Evolutionary conservation across 352 stramenopile genomes (phyloP).

Genomic region (Phytophthora capsici): DNA sequence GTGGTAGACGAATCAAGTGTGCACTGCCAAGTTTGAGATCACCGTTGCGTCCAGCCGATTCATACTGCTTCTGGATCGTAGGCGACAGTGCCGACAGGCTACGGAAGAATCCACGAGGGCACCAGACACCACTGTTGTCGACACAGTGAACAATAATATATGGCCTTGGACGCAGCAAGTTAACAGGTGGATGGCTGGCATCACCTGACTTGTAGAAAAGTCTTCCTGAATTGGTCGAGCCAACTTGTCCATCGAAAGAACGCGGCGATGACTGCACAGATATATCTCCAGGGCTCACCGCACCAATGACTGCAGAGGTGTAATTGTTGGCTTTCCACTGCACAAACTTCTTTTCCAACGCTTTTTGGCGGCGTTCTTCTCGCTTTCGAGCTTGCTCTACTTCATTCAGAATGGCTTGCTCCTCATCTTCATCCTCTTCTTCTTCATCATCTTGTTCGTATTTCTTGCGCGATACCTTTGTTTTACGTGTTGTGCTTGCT

Average conservation of each 20-base stretch:
- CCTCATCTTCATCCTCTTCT: constrained; percentile 42
- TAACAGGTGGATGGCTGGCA: constrained; percentile 50
- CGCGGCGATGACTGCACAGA: constrained; percentile 2
- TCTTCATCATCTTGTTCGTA: constrained; percentile 49
- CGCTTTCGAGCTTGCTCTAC: constrained; percentile 46
- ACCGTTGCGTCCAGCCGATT: constrained; percentile 53
- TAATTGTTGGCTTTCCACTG: constrained; percentile 74
- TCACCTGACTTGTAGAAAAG: constrained; percentile 67
- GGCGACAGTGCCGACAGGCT: constrained; percentile 59
- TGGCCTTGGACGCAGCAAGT: constrained; percentile 20
- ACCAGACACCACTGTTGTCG: constrained; percentile 79
- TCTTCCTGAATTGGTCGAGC: constrained; percentile 11
- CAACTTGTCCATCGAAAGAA: constrained; percentile 10
- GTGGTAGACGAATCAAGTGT: constrained; percentile 59
- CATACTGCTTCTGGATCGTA: constrained; percentile 66
- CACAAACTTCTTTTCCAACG: constrained; percentile 55
- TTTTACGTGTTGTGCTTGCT: constrained; percentile 34
- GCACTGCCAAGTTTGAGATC: constrained; percentile 80
- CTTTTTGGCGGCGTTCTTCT: constrained; percentile 50
- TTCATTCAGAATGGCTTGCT: constrained; percentile 44
- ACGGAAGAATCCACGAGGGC: constrained; percentile 76
- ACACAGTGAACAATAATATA: constrained; percentile 80
- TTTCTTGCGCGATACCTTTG: constrained; percentile 33
- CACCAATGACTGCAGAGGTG: constrained; percentile 48
- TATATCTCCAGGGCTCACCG: background rate